phyloP scores from a whole-genome alignment of 2,329 filamentous ascomycete species.

The Aspergillus aculeatinus region DNA sequence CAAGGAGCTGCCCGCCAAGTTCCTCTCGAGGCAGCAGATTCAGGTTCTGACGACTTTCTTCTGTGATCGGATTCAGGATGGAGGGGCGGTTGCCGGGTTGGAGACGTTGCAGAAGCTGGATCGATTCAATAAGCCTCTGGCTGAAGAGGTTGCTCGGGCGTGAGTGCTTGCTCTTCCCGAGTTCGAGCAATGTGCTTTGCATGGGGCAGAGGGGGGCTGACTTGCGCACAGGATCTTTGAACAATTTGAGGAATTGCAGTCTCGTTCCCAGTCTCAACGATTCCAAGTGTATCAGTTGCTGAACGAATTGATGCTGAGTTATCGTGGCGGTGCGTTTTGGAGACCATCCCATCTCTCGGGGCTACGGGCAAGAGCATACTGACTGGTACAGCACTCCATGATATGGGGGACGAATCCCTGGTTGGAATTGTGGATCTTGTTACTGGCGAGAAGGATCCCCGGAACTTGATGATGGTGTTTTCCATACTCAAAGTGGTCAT shows the following conservation, averaged over 20 bases:
- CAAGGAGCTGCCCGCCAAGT: constrained; percentile 52
- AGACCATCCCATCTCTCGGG: neutral
- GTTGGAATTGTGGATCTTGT: constrained; percentile 64
- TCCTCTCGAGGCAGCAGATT: constrained; percentile 60
- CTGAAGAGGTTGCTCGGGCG: constrained; percentile 54
- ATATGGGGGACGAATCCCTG: constrained; percentile 61
- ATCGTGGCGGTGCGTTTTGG: constrained; percentile 51
- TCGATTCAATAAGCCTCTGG: constrained; percentile 59
- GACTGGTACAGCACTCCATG: constrained; percentile 47
- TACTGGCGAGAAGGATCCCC: constrained; percentile 67
- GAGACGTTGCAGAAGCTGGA: constrained; percentile 59
- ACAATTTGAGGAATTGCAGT: constrained; percentile 58
- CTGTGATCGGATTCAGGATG: constrained; percentile 63
- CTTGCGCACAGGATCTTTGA: constrained; percentile 44
- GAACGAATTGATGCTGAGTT: constrained; percentile 61
- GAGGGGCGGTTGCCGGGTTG: constrained; percentile 59
- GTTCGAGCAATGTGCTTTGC: neutral
- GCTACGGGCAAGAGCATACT: constrained; percentile 8
- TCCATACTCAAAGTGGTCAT: constrained; percentile 66
- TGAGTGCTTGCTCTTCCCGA: constrained; percentile 36
- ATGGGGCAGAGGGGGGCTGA: constrained; percentile 16
- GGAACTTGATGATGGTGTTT: constrained; percentile 70
- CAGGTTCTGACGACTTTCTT: constrained; percentile 65
- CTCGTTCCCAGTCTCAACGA: constrained; percentile 63
- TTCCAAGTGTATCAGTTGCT: constrained; percentile 63